Conservation (phyloP, 345 rosid genomes). For the Arabis hirsuta region DNA sequence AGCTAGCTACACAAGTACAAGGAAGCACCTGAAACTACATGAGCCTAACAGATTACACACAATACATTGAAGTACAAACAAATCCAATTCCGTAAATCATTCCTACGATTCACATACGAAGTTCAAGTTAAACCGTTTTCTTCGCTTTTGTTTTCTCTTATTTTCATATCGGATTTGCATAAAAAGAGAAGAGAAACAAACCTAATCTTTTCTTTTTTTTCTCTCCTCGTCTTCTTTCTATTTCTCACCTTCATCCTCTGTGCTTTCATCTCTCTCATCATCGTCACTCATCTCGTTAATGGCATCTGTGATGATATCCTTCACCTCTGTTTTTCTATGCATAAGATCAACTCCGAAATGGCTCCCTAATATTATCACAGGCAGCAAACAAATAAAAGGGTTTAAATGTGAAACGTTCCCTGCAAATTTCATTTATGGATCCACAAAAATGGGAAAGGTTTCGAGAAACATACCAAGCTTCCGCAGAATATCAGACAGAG, state of each 20-base stretch:
- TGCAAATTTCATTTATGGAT: constrained; percentile 7
- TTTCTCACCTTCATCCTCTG: constrained; percentile 53
- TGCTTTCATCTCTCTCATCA: constrained; percentile 67
- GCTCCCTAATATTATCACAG: constrained; percentile 53
- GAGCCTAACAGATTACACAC: constrained; percentile 34
- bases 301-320: constrained; percentile 85
- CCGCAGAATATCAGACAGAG: constrained; percentile 86
- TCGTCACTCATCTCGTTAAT: constrained; percentile 84
- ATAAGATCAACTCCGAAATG: constrained; percentile 80
- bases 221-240: constrained; percentile 33
- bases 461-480: constrained; percentile 62
- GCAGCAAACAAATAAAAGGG: neutral
- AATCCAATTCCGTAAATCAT: constrained; percentile 21
- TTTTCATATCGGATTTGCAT: constrained; percentile 13
- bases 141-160: neutral
- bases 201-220: constrained; percentile 9
- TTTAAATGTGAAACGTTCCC: neutral
- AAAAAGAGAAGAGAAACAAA: constrained; percentile 4
- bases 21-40: constrained; percentile 27
- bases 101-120: neutral
- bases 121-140: constrained; percentile 11
- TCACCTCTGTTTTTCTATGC: constrained; percentile 91
- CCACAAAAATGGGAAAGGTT: neutral
- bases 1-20: constrained; percentile 16
- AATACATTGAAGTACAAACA: constrained; percentile 27